Conservation (phyloP, 2,329 filamentous ascomycete species). For the Laburnicola sp. region DNA sequence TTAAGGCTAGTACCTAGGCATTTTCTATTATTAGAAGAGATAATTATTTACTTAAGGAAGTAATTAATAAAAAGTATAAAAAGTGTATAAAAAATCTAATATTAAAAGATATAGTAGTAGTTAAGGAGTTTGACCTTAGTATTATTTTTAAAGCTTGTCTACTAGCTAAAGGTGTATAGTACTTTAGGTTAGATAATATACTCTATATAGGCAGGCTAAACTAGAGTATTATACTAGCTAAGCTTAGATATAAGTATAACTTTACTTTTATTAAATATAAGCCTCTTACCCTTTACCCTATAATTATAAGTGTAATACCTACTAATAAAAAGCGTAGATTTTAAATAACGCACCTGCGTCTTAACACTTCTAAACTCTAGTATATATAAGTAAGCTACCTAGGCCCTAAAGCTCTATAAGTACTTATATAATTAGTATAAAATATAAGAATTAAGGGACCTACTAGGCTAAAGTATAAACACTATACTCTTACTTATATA, state of each 20-base stretch:
- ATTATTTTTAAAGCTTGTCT: not conserved
- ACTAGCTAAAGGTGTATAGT: not conserved
- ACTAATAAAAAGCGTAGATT: not conserved
- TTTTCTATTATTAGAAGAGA: not conserved
- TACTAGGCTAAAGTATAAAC: too few relatives aligned
- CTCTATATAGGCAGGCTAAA: too few relatives aligned
- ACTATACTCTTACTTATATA: too few relatives aligned
- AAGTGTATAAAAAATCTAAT: not conserved
- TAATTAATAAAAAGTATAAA: not conserved
- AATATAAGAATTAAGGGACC: too few relatives aligned
- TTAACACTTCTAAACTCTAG: not conserved
- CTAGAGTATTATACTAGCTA: too few relatives aligned
- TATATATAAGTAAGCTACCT: not conserved
- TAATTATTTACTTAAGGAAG: not conserved
- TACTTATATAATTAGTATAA: too few relatives aligned
- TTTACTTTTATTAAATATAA: conserved; percentile 4
- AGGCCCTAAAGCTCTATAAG: too few relatives aligned
- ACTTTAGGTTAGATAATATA: not conserved
- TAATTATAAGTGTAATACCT: not conserved
- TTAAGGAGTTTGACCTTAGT: not conserved
- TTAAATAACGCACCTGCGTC: not conserved
- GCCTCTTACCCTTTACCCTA: not conserved
- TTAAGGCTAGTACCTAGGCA: not conserved
- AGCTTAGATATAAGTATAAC: not conserved
- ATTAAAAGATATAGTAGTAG: not conserved